Evolutionary conservation across 2,329 filamentous ascomycete genomes (phyloP).

Genomic region (Emergomyces orientalis): DNA sequence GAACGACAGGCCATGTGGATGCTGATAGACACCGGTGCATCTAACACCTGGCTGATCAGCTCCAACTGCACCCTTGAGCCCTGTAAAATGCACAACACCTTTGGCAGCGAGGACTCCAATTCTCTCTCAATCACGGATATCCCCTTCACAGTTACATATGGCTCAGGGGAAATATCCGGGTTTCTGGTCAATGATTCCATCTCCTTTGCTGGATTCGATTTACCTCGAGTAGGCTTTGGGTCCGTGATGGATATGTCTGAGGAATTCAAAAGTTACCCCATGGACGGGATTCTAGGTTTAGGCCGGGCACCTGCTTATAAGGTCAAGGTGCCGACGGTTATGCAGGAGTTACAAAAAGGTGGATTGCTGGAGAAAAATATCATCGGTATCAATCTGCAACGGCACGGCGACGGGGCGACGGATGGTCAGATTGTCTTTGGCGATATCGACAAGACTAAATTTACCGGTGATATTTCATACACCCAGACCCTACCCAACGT

Average conservation of each 20-base stretch:
- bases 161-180: constrained; percentile 65
- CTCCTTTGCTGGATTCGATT: constrained; percentile 52
- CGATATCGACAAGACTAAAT: constrained; percentile 56
- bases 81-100: constrained; percentile 61
- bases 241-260: constrained; percentile 60
- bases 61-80: constrained; percentile 55
- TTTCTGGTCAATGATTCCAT: constrained; percentile 57
- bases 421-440: constrained; percentile 74
- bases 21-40: constrained; percentile 47
- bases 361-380: constrained; percentile 54
- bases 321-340: constrained; percentile 51
- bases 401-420: constrained; percentile 55
- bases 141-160: constrained; percentile 62
- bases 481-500: constrained; percentile 43
- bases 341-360: constrained; percentile 52
- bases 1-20: constrained; percentile 44
- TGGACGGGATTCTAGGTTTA: constrained; percentile 79
- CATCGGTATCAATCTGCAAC: constrained; percentile 61
- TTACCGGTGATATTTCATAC: constrained; percentile 60
- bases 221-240: constrained; percentile 53
- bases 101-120: constrained; percentile 56
- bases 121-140: constrained; percentile 48
- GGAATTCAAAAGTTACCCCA: constrained; percentile 68
- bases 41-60: constrained; percentile 77
- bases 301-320: constrained; percentile 51